Conservation (phyloP, 2,329 filamentous ascomycete genomes). For the Fusarium albidum region DNA sequence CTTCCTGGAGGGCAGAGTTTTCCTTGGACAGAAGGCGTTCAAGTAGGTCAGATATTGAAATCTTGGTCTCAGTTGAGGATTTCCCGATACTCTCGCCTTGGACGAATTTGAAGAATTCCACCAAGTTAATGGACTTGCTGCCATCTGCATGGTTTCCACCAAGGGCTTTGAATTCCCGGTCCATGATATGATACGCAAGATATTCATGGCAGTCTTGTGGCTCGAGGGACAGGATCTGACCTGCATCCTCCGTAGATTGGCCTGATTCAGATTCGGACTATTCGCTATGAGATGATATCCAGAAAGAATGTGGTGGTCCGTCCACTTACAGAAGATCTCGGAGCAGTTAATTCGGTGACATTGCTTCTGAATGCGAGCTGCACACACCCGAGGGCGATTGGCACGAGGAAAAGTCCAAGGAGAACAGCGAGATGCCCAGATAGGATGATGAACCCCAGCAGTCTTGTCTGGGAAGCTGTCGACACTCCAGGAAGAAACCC, state of each 20-base stretch:
- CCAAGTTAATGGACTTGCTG: fast-evolving
- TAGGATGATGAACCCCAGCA: constrained; percentile 12
- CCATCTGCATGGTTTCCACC: fast-evolving
- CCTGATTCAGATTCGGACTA: not conserved
- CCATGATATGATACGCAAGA: not conserved
- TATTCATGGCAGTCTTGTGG: not conserved
- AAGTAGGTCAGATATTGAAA: fast-evolving
- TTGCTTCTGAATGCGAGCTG: not conserved
- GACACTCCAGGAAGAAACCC: constrained; percentile 5
- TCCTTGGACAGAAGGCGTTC: not conserved
- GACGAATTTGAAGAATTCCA: not conserved
- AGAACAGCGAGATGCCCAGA: constrained; percentile 6
- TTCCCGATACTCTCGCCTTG: not conserved
- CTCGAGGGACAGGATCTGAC: fast-evolving
- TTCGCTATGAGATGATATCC: not conserved
- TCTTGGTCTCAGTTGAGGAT: not conserved
- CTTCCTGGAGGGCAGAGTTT: not conserved
- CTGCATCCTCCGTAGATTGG: fast-evolving
- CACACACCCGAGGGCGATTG: not conserved
- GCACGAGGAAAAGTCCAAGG: constrained; percentile 1
- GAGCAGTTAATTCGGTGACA: fast-evolving
- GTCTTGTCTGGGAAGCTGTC: constrained; percentile 8
- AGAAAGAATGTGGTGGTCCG: fast-evolving
- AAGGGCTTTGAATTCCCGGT: not conserved
- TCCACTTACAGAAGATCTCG: not conserved